These are phyloP conservation scores for Fusarium metavorans DNA, from an alignment of 2,329 filamentous ascomycete genomes.

Conservation along the genomic window DNA sequence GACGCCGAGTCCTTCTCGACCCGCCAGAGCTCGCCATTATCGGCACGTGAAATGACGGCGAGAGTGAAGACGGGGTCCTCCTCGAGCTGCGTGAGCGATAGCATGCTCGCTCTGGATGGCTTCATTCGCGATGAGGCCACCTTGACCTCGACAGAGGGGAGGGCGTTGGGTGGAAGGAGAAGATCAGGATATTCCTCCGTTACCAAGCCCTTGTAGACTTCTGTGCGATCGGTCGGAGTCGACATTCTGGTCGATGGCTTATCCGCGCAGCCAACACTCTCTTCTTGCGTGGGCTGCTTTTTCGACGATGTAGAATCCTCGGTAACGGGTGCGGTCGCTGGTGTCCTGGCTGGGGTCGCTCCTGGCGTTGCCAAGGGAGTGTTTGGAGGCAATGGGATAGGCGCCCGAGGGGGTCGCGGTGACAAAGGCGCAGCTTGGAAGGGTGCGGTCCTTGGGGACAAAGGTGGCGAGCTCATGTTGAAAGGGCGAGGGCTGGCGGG, in stretches of 20 bases:
- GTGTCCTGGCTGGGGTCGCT: conserved; percentile 50
- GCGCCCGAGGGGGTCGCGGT: conserved; percentile 78
- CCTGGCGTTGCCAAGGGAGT: conserved; percentile 72
- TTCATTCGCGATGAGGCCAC: conserved; percentile 96
- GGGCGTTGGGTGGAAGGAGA: conserved; percentile 86
- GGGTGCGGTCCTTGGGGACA: conserved; percentile 69
- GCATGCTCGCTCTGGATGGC: conserved; percentile 86
- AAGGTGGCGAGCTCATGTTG: conserved; percentile 72
- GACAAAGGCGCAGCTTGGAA: conserved; percentile 70
- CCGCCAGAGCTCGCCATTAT: conserved; percentile 86
- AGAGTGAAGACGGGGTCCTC: conserved; percentile 96
- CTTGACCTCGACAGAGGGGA: conserved; percentile 86
- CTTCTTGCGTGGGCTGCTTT: conserved; percentile 19
- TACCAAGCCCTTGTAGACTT: conserved; percentile 81
- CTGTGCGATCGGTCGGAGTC: conserved; percentile 58
- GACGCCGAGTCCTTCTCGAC: conserved; percentile 92
- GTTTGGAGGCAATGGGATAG: conserved; percentile 78
- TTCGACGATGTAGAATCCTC: conserved; percentile 29
- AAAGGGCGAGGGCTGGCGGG: conserved; percentile 70
- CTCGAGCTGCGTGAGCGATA: conserved; percentile 83
- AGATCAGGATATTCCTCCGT: conserved; percentile 90
- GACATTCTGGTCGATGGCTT: conserved; percentile 44
- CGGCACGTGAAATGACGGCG: conserved; percentile 82
- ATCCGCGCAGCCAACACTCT: conserved; percentile 22
- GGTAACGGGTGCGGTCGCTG: conserved; percentile 38